Conservation (phyloP, 108 stramenopile genomes). For the Epipyxis sp. region DNA sequence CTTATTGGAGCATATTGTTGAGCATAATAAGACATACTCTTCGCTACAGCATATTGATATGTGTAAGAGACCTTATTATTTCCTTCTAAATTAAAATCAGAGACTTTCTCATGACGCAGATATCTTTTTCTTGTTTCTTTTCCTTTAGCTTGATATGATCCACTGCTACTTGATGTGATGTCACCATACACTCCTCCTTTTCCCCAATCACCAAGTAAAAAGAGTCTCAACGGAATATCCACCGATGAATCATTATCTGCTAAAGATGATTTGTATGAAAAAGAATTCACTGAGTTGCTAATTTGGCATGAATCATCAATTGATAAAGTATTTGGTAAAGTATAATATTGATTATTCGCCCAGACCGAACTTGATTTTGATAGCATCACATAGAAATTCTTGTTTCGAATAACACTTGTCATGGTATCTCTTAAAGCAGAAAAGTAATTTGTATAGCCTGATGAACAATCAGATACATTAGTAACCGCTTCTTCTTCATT, state of each 20-base stretch:
- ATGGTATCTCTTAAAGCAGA: too few relatives aligned
- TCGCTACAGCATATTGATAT: conserved; percentile 13
- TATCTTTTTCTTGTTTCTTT: not conserved
- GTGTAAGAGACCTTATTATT: not conserved
- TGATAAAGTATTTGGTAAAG: too few relatives aligned
- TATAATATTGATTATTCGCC: too few relatives aligned
- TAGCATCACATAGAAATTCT: too few relatives aligned
- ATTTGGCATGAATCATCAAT: too few relatives aligned
- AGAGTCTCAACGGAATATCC: not conserved
- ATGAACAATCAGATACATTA: too few relatives aligned
- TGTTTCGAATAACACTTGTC: too few relatives aligned
- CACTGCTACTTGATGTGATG: not conserved
- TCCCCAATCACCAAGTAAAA: conserved; percentile 28
- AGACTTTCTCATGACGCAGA: not conserved
- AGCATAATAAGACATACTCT: conserved; percentile 10
- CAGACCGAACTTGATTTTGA: too few relatives aligned
- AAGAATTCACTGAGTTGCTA: too few relatives aligned
- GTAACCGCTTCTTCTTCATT: too few relatives aligned
- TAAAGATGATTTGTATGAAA: too few relatives aligned
- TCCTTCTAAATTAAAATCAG: not conserved
- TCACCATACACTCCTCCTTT: conserved; percentile 17
- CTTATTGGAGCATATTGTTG: not conserved
- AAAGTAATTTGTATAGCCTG: too few relatives aligned
- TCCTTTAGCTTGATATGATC: not conserved
- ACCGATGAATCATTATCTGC: not conserved